Percentiles rank a stretch among this genome's conserved stretches.
Conservation (phyloP, 139 green algal species). For the Nannochloris sp. region DNA sequence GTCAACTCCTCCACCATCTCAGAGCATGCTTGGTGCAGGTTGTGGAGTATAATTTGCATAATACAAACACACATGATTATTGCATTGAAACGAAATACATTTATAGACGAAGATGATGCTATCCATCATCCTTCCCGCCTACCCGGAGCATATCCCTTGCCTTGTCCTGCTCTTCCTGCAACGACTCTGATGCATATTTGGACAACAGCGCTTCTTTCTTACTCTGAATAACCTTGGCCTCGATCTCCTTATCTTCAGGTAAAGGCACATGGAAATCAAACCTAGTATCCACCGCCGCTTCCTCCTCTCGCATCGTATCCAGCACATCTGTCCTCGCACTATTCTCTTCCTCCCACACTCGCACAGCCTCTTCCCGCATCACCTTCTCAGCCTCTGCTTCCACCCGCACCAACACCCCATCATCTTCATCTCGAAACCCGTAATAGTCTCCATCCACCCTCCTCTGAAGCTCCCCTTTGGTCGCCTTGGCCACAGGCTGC, state of each 20-base stretch:
- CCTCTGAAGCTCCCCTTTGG: constrained; percentile 77
- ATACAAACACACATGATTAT: too few species aligned
- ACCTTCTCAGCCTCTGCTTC: constrained; percentile 66
- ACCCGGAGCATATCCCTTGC: constrained; percentile 50
- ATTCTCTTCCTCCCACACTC: constrained; percentile 58
- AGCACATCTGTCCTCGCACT: background rate
- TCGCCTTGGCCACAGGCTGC: constrained; percentile 36
- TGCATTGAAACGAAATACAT: too few species aligned
- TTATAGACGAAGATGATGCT: too few species aligned
- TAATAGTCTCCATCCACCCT: constrained; percentile 95
- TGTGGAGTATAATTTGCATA: too few species aligned
- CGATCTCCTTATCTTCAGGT: constrained; percentile 87
- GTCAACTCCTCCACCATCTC: background rate
- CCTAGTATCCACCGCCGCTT: constrained; percentile 20
- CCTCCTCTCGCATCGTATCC: background rate
- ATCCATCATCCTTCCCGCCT: too few species aligned
- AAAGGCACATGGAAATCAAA: constrained; percentile 91
- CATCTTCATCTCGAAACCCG: constrained; percentile 92
- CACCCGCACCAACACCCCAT: constrained; percentile 71
- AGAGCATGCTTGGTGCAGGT: background rate
- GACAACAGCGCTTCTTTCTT: constrained; percentile 85
- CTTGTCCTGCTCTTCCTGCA: constrained; percentile 64
- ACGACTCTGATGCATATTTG: constrained; percentile 69
- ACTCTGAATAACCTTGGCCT: constrained; percentile 78
- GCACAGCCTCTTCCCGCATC: constrained; percentile 47